Base-by-base conservation (phyloP, 2,329 filamentous ascomycete genomes). In the Coleophoma cylindrospora region DNA sequence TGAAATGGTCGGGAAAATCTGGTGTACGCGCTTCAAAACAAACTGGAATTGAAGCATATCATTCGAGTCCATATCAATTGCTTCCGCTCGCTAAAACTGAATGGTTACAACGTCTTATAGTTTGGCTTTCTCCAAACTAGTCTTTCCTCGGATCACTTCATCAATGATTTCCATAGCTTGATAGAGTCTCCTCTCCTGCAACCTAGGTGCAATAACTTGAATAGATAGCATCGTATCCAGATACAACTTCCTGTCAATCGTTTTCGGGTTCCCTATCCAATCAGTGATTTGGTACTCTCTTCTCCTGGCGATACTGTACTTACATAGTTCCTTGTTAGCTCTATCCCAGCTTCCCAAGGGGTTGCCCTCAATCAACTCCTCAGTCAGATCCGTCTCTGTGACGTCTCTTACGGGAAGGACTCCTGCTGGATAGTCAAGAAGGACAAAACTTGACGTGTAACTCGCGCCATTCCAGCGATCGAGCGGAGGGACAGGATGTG, bases 401-500 rank as follows among this genome's bases (percentile, higher is more conserved):
- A 83, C 72, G 1, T 64, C 61, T 2, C 81, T 67, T 1, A 86
- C 74, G 0, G 82, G 82, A 1, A 86, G 54, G 0, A 64, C 66
- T 0, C 77, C 83, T 2, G 81, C 76, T 0, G 83, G 77, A 58
- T 80, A 83, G 61, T 87, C 83, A 19, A 86, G 64, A 49, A 86
- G 58, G 9, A 84, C 81, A 58, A 82, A 84, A 1, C 71, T 74
- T 19, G 72, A 77, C 1, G 81, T 84, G 60, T 86, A 86, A 50
- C 80, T 77, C 0, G 80, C 76, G 0, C 75, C 76, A 61, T 84
- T 83, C 66, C 80, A 86, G 2, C 74, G 69, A 66, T 87, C 83
- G 49, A 83, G 75, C 10, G 75, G 72, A 1, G 82, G 79, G 0
- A 83, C 74, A 0, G 83, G 80, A 63, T 87, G 83, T 2, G 82